Evolutionary conservation across 2,329 filamentous ascomycete species (phyloP).

Genomic region (Neophaeococcomyces aloes): DNA sequence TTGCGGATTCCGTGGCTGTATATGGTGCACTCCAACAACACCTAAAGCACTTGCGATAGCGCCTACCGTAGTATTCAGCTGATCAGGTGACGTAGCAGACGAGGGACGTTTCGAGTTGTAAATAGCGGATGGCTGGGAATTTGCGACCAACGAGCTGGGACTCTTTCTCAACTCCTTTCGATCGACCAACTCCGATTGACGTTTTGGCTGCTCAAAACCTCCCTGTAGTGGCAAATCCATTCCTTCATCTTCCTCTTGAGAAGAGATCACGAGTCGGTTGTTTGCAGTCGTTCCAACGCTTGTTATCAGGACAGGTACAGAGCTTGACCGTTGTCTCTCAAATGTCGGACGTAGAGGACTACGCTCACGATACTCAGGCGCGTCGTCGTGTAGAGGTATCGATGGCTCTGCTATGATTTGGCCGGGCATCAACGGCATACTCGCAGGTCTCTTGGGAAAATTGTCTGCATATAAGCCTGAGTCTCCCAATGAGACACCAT

Average conservation of each 20-base stretch:
- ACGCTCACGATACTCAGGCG: slow-evolving; percentile 1
- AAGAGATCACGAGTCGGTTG: neutral
- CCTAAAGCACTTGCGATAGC: slow-evolving; percentile 20
- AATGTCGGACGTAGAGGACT: slow-evolving; percentile 8
- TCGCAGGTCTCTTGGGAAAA: slow-evolving; percentile 11
- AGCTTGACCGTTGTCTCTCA: slow-evolving; percentile 14
- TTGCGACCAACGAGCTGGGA: neutral
- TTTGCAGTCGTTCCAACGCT: neutral
- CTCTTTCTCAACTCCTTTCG: neutral
- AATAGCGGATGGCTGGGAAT: neutral
- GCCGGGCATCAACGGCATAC: slow-evolving; percentile 19
- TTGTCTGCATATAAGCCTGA: neutral
- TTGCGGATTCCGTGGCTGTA: neutral
- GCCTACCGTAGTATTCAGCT: slow-evolving; percentile 17
- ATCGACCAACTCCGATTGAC: too few relatives aligned
- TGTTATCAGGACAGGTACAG: slow-evolving; percentile 8
- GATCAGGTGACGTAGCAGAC: neutral
- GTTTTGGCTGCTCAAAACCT: too few relatives aligned
- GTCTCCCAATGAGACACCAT: slow-evolving; percentile 49
- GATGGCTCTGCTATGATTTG: slow-evolving; percentile 9
- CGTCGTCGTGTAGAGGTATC: neutral
- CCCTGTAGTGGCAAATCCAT: too few relatives aligned
- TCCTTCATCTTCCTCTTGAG: neutral
- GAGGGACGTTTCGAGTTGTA: neutral
- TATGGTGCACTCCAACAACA: slow-evolving; percentile 7